These are phyloP conservation scores for Lactarius hatsudake DNA, from an alignment of 768 basidiomycete genomes.

Conservation along the genomic window DNA sequence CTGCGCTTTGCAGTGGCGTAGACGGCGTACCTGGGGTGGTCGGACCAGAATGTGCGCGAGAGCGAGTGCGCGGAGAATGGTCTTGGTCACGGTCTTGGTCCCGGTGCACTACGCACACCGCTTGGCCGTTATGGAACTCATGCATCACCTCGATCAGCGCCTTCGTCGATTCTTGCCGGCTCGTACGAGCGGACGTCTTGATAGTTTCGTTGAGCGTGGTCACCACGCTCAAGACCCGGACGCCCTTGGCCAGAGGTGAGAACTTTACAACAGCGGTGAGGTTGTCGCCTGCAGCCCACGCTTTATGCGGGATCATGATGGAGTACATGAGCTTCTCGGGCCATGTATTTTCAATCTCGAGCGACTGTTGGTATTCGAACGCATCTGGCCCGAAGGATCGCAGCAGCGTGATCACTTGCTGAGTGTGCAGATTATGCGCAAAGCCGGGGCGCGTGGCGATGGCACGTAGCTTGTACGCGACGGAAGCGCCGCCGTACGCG, in stretches of 20 bases:
- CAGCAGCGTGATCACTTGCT: constrained; percentile 60
- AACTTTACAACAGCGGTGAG: constrained; percentile 84
- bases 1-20: background rate
- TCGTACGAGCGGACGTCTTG: constrained; percentile 54
- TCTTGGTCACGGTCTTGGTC: constrained; percentile 15
- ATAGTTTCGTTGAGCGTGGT: constrained; percentile 75
- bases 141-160: constrained; percentile 62
- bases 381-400: constrained; percentile 78
- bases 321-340: constrained; percentile 96
- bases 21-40: constrained; percentile 18
- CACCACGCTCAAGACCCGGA: constrained; percentile 60
- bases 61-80: constrained; percentile 30
- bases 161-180: constrained; percentile 58
- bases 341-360: constrained; percentile 97
- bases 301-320: constrained; percentile 91
- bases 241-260: constrained; percentile 82
- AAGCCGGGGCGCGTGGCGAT: constrained; percentile 76
- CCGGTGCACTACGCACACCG: constrained; percentile 36
- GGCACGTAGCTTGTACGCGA: constrained; percentile 89
- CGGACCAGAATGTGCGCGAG: constrained; percentile 2
- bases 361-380: constrained; percentile 92
- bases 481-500: constrained; percentile 55
- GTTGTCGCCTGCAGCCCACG: constrained; percentile 88
- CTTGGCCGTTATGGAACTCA: constrained; percentile 61
- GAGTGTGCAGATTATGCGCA: constrained; percentile 61